A percentile compares a stretch with the other conserved stretches of the same genome.
phyloP scores from a whole-genome alignment of 1,284 basidiomycete species.

The Ceratobasidium sp. region DNA sequence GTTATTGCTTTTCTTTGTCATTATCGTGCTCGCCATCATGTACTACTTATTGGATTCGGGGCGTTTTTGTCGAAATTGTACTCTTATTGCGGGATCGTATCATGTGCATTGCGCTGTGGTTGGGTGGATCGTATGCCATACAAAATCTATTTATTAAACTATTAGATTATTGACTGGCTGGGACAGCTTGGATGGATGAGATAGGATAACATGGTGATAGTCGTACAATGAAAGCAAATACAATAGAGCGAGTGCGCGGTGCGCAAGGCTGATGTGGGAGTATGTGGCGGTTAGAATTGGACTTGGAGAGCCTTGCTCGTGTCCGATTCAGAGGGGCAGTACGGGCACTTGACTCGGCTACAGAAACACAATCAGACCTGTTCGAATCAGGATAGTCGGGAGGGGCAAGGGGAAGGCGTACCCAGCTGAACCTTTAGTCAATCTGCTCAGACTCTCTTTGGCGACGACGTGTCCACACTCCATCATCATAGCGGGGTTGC shows the following conservation, averaged over 20 bases:
- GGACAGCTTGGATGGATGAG: no score
- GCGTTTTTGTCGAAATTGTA: constrained; percentile 24
- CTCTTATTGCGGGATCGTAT: constrained; percentile 4
- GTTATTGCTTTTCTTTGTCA: constrained; percentile 23
- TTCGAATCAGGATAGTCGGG: background rate
- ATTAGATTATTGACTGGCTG: background rate
- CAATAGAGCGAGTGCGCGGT: background rate
- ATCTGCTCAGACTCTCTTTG: constrained; percentile 85
- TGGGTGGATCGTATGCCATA: constrained; percentile 1
- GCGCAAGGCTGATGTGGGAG: background rate
- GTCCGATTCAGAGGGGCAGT: constrained; percentile 83
- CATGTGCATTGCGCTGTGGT: background rate
- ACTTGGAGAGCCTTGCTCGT: constrained; percentile 70
- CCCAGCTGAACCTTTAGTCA: constrained; percentile 84
- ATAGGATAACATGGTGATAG: constrained; percentile 4
- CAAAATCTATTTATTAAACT: constrained; percentile 36
- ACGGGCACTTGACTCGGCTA: constrained; percentile 88
- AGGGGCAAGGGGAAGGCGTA: constrained; percentile 58
- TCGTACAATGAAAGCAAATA: constrained; percentile 27
- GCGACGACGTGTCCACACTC: constrained; percentile 93
- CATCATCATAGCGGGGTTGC: constrained; percentile 98
- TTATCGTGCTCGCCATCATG: constrained; percentile 25
- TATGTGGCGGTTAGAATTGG: constrained; percentile 66
- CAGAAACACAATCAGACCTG: constrained; percentile 26
- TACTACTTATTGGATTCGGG: constrained; percentile 38